Evolutionary conservation across 106 monocot genomes (phyloP).

Genomic region (Acorus gramineus): DNA sequence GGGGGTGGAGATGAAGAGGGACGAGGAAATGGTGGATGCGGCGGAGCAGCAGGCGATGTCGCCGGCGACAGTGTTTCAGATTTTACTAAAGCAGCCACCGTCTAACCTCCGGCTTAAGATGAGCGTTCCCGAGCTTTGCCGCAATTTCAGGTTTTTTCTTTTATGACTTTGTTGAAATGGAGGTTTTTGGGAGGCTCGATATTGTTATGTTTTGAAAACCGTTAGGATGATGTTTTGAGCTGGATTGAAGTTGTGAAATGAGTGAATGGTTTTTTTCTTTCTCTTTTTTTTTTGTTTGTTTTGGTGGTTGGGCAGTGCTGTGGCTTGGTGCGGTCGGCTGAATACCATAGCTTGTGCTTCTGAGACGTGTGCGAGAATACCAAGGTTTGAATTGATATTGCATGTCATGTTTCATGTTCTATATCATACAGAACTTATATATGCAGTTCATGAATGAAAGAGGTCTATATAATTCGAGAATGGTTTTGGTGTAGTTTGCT

Average conservation of each 20-base stretch:
- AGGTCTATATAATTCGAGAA: too few relatives aligned
- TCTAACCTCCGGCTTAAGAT: slow-evolving; percentile 76
- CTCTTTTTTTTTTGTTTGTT: neutral
- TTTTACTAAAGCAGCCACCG: slow-evolving; percentile 83
- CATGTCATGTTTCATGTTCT: too few relatives aligned
- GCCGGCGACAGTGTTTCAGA: slow-evolving; percentile 82
- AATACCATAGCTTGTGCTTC: slow-evolving; percentile 91
- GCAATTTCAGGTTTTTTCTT: slow-evolving; percentile 69
- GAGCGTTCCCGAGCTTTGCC: slow-evolving; percentile 94
- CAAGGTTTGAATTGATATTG: slow-evolving; percentile 37
- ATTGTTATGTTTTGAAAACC: too few relatives aligned
- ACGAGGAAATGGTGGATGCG: slow-evolving; percentile 23
- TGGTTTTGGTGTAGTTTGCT: too few relatives aligned
- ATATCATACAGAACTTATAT: too few relatives aligned
- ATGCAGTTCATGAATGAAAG: too few relatives aligned
- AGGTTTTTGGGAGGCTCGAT: too few relatives aligned
- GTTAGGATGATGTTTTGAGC: too few relatives aligned
- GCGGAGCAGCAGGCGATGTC: neutral
- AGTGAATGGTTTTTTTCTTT: too few relatives aligned
- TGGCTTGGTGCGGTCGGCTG: slow-evolving; percentile 93
- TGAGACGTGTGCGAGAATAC: slow-evolving; percentile 96
- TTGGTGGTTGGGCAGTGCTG: slow-evolving; percentile 50
- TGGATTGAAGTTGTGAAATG: too few relatives aligned
- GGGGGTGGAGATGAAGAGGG: slow-evolving; percentile 23
- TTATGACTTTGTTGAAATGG: too few relatives aligned